A percentile compares a stretch with the other conserved stretches of the same genome.
phyloP scores from a whole-genome alignment of 257 asterid genomes.

The Solanum phureja region DNA sequence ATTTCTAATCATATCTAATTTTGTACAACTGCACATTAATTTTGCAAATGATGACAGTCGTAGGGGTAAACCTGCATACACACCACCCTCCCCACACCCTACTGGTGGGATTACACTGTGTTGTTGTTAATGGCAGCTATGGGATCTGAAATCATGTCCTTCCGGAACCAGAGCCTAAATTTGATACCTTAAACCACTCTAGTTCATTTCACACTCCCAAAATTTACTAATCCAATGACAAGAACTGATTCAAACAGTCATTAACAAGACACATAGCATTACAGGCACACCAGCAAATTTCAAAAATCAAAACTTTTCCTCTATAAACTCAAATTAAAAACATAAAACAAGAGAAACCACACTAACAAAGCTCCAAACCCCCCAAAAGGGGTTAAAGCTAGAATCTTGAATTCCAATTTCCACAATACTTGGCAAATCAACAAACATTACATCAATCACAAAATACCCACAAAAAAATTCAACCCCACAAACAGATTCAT shows the following conservation, averaged over 20 bases:
- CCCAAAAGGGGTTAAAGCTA: background rate
- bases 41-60: constrained; percentile 21
- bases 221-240: background rate
- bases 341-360: background rate
- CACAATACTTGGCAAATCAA: background rate
- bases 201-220: background rate
- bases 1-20: background rate
- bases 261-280: background rate
- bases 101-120: background rate
- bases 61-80: background rate
- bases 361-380: background rate
- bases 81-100: background rate
- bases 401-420: background rate
- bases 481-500: background rate
- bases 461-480: background rate
- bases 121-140: constrained; percentile 26
- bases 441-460: background rate
- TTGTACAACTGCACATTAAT: background rate
- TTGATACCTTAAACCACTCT: constrained; percentile 99
- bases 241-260: background rate
- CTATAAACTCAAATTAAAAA: background rate
- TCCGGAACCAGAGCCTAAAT: constrained; percentile 90
- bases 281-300: background rate
- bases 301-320: background rate
- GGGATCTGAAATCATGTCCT: constrained; percentile 99